These are phyloP conservation scores for Pouteria campechiana DNA, from an alignment of 179 eudicot species.

Conservation along the genomic window DNA sequence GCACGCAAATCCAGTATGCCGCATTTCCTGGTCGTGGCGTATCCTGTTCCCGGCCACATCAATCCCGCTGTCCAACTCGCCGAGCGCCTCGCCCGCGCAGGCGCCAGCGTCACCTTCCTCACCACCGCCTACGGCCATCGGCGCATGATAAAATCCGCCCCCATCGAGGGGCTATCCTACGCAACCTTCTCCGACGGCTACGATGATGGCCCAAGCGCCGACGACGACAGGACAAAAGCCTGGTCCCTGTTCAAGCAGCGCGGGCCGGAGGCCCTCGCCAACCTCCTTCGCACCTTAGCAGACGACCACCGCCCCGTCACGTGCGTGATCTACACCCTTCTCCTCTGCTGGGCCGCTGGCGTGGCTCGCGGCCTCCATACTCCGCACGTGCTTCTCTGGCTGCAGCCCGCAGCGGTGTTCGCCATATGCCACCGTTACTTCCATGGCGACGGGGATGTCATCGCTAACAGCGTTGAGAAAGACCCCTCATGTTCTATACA, in stretches of 20 bases:
- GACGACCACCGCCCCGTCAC: conserved; percentile 17
- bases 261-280: conserved; percentile 15
- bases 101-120: conserved; percentile 15
- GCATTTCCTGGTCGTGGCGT: conserved; percentile 7
- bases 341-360: conserved; percentile 41
- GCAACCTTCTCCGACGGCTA: conserved; percentile 38
- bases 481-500: conserved; percentile 23
- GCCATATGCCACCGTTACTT: conserved; percentile 43
- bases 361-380: conserved; percentile 32
- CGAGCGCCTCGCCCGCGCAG: conserved; percentile 11
- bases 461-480: conserved; percentile 3
- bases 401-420: conserved; percentile 45
- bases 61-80: conserved; percentile 17
- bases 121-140: conserved; percentile 5
- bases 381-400: conserved; percentile 49
- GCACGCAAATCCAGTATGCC: too few relatives aligned
- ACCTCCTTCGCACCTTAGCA: conserved; percentile 8
- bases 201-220: conserved; percentile 20
- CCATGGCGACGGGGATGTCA: conserved; percentile 22
- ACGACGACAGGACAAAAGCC: background rate
- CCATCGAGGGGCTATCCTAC: conserved; percentile 17
- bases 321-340: conserved; percentile 37
- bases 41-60: conserved; percentile 11
- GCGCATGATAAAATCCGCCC: conserved; percentile 1
- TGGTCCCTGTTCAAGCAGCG: conserved; percentile 7